These are phyloP conservation scores for Cladophialophora immunda DNA, from an alignment of 2,329 filamentous ascomycete genomes.

Conservation along the genomic window DNA sequence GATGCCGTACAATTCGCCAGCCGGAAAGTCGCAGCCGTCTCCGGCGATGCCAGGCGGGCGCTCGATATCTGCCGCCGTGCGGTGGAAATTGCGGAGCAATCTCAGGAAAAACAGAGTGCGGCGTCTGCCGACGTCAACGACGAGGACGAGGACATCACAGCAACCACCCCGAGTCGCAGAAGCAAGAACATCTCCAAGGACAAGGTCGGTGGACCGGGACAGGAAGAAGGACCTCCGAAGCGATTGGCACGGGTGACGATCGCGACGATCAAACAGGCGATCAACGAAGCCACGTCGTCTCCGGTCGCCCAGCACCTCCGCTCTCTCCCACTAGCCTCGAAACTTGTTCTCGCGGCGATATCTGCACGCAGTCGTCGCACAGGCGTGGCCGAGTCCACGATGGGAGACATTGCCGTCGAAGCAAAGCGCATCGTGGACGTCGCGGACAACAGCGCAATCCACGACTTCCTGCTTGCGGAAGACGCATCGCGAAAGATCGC, in stretches of 20 bases:
- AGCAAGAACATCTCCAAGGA: conserved; percentile 40
- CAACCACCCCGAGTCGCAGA: conserved; percentile 51
- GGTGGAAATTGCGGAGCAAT: conserved; percentile 90
- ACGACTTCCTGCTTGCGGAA: conserved; percentile 64
- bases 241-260: conserved; percentile 78
- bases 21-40: conserved; percentile 95
- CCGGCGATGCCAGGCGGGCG: conserved; percentile 88
- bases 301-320: conserved; percentile 90
- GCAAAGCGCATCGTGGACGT: conserved; percentile 72
- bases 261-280: conserved; percentile 89
- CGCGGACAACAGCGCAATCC: conserved; percentile 64
- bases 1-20: conserved; percentile 97
- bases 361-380: conserved; percentile 80
- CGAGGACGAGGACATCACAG: conserved; percentile 47
- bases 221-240: conserved; percentile 32
- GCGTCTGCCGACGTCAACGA: conserved; percentile 45
- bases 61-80: conserved; percentile 95
- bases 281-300: conserved; percentile 92
- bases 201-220: conserved; percentile 13
- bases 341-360: conserved; percentile 85
- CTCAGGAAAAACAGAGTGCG: conserved; percentile 58
- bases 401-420: conserved; percentile 91
- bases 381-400: conserved; percentile 84
- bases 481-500: conserved; percentile 42
- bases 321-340: conserved; percentile 79